Percentiles rank a stretch among this genome's conserved stretches.
Evolutionary conservation across 306 rosid genomes (phyloP).

Genomic region (Senna tora): DNA sequence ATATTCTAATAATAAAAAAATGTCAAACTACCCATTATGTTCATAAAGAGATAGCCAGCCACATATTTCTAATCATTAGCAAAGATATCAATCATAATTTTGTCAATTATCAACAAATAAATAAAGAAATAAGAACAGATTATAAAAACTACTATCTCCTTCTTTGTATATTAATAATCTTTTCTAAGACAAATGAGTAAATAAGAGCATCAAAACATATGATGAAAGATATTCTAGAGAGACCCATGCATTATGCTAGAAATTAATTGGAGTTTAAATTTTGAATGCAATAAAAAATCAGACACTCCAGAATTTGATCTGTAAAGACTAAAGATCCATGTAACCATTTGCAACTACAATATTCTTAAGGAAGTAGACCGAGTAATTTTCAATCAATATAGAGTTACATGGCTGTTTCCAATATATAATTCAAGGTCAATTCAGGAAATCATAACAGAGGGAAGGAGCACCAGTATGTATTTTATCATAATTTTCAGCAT

Average conservation of each 20-base stretch:
- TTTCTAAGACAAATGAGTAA: constrained; percentile 7
- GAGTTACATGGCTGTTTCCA: constrained; percentile 7
- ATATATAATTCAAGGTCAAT: constrained; percentile 27
- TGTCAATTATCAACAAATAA: constrained; percentile 13
- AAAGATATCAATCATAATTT: constrained; percentile 21
- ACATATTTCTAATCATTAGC: not conserved
- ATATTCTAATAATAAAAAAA: not conserved
- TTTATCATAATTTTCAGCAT: constrained; percentile 18
- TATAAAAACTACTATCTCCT: not conserved
- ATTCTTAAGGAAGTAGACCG: constrained; percentile 10
- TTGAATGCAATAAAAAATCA: constrained; percentile 24
- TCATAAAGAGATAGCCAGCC: too few species aligned
- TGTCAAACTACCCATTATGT: not conserved
- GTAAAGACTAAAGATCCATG: constrained; percentile 4
- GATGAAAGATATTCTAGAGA: constrained; percentile 16
- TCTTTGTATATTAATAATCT: not conserved
- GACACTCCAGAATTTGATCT: constrained; percentile 1
- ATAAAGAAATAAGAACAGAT: not conserved
- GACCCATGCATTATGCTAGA: constrained; percentile 7
- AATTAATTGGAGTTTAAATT: not conserved
- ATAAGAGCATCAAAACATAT: constrained; percentile 19
- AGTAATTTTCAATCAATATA: constrained; percentile 24
- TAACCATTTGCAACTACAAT: constrained; percentile 4
- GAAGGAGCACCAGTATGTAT: constrained; percentile 2
- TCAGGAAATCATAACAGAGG: constrained; percentile 3